Conservation (phyloP, 176 grass and related monocot species). For the Carex pumila region DNA sequence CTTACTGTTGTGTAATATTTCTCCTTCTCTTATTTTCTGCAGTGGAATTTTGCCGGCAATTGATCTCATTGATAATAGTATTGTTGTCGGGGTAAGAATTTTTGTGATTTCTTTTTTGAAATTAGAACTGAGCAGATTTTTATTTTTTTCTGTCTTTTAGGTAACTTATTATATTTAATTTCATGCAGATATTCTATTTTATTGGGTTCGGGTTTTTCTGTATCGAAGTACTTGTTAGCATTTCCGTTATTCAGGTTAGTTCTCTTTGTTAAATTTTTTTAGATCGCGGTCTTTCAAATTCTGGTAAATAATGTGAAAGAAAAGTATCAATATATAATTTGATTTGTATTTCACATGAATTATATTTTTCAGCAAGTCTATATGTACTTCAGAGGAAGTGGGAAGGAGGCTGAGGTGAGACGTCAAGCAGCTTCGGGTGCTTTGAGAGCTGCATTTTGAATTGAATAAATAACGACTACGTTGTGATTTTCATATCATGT, state of each 20-base stretch:
- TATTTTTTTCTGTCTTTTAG: neutral
- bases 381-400: conserved; percentile 85
- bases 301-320: neutral
- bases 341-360: conserved; percentile 6
- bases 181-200: conserved; percentile 86
- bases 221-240: conserved; percentile 68
- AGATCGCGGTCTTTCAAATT: neutral
- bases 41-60: conserved; percentile 91
- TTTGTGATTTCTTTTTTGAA: neutral
- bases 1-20: neutral
- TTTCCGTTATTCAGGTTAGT: conserved; percentile 82
- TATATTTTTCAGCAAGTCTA: conserved; percentile 61
- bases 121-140: neutral
- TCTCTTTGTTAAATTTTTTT: neutral
- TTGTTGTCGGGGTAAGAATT: conserved; percentile 71
- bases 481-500: conserved; percentile 24
- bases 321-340: conserved; percentile 5
- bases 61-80: conserved; percentile 57
- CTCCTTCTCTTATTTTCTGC: conserved; percentile 16
- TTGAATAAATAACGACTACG: neutral
- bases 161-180: neutral
- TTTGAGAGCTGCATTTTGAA: conserved; percentile 63
- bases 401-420: conserved; percentile 67
- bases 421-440: conserved; percentile 55
- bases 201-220: conserved; percentile 89